phyloP scores from a whole-genome alignment of 257 asterid species.

The Plantago major region DNA sequence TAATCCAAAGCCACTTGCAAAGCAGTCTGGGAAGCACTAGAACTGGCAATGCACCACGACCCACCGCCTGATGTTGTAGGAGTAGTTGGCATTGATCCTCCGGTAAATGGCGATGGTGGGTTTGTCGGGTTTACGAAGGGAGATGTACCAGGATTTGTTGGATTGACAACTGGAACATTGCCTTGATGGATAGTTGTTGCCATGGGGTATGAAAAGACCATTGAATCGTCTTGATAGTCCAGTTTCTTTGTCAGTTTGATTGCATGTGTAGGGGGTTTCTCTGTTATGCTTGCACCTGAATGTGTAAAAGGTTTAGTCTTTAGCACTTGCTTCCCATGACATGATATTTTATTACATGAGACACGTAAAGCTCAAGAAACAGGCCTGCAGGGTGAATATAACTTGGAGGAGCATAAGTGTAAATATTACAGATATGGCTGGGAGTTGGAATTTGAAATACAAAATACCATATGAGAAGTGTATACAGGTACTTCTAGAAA shows the following conservation, averaged over 20 bases:
- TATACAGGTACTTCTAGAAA: too few species aligned
- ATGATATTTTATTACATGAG: too few species aligned
- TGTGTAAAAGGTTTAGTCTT: neutral
- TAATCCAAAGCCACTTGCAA: slow-evolving; percentile 94
- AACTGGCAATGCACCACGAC: slow-evolving; percentile 77
- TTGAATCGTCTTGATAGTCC: slow-evolving; percentile 36
- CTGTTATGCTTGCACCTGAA: slow-evolving; percentile 52
- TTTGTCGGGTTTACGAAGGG: slow-evolving; percentile 33
- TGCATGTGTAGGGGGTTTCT: slow-evolving; percentile 27
- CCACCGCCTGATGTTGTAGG: slow-evolving; percentile 56
- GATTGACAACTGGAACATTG: slow-evolving; percentile 61
- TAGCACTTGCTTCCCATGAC: neutral
- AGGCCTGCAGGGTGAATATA: too few species aligned
- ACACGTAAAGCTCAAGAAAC: too few species aligned
- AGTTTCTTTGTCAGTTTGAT: slow-evolving; percentile 35
- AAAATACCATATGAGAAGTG: too few species aligned
- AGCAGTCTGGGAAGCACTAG: slow-evolving; percentile 66
- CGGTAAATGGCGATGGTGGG: slow-evolving; percentile 36
- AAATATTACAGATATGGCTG: too few species aligned
- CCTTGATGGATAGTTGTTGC: slow-evolving; percentile 30
- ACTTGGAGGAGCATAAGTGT: too few species aligned
- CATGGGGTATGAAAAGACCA: slow-evolving; percentile 34
- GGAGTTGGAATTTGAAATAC: too few species aligned
- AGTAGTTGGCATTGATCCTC: slow-evolving; percentile 27
- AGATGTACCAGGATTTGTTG: slow-evolving; percentile 51